Evolutionary conservation across 371 early-diverging fungal genomes (phyloP).

Genomic region (Batkoa obscura): DNA sequence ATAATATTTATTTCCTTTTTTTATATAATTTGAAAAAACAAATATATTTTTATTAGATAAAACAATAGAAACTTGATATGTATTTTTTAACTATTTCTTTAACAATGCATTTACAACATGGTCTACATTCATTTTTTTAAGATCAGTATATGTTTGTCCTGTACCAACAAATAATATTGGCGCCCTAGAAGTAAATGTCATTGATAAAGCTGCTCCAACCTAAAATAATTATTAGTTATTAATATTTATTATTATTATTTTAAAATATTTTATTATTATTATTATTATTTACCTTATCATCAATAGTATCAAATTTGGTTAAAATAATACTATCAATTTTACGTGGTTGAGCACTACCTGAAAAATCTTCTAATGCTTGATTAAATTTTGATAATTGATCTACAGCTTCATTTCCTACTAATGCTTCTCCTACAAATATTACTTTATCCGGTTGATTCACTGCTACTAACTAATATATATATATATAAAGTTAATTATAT

Average conservation of each 20-base stretch:
- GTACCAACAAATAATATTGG: slow-evolving; percentile 99
- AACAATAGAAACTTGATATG: too few relatives aligned
- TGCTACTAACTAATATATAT: slow-evolving; percentile 43
- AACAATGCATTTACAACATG: slow-evolving; percentile 75
- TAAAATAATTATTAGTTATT: slow-evolving; percentile 2
- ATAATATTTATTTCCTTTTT: too few relatives aligned
- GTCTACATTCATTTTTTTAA: slow-evolving; percentile 68
- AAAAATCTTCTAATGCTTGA: slow-evolving; percentile 79
- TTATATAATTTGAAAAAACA: too few relatives aligned
- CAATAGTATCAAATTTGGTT: slow-evolving; percentile 98
- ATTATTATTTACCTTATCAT: slow-evolving; percentile 64
- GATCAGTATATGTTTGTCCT: slow-evolving; percentile 97
- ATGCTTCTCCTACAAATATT: slow-evolving; percentile 98
- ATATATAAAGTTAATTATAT: not conserved
- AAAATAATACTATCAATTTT: slow-evolving; percentile 95
- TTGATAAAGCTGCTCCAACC: slow-evolving; percentile 93
- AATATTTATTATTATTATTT: slow-evolving; percentile 14
- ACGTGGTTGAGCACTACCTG: slow-evolving; percentile 51
- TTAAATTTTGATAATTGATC: slow-evolving; percentile 98
- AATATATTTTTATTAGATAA: too few relatives aligned
- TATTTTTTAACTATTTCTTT: slow-evolving; percentile 4
- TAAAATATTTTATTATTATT: slow-evolving; percentile 12
- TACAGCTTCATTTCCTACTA: slow-evolving; percentile 97
- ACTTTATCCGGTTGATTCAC: slow-evolving; percentile 94
- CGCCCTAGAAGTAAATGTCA: slow-evolving; percentile 88